Conservation (phyloP, 192 early-diverging fungal species). For the Chytriomyces confervae region DNA sequence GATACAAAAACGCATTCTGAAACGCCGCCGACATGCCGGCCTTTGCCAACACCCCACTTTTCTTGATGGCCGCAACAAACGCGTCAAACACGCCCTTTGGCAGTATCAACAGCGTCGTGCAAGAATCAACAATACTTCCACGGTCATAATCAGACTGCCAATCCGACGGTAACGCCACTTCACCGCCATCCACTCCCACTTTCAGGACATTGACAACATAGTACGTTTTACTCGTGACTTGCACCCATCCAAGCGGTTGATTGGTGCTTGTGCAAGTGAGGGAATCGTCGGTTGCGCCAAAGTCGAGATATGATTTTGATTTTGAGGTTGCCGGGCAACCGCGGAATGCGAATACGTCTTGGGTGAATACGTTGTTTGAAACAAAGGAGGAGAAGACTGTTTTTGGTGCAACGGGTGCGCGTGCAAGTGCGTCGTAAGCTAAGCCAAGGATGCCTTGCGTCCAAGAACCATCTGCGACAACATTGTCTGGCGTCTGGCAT, state of each 20-base stretch:
- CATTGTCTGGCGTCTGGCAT: not conserved
- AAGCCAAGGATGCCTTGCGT: slow-evolving; percentile 25
- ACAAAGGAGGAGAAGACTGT: slow-evolving; percentile 6
- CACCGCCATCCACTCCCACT: not conserved
- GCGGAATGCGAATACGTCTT: slow-evolving; percentile 8
- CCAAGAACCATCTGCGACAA: not conserved
- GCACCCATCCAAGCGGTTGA: not conserved
- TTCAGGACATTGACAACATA: slow-evolving; percentile 7
- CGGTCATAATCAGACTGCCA: slow-evolving; percentile 13
- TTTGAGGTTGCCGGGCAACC: slow-evolving; percentile 12
- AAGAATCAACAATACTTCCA: slow-evolving; percentile 8
- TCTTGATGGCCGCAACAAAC: not conserved
- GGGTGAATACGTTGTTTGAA: too few relatives aligned
- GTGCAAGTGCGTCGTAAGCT: slow-evolving; percentile 5
- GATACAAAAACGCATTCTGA: not conserved
- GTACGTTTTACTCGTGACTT: not conserved
- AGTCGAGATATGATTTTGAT: slow-evolving; percentile 5
- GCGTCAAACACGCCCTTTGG: not conserved
- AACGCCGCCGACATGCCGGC: not conserved
- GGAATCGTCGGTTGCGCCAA: not conserved
- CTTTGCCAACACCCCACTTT: not conserved
- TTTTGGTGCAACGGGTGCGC: not conserved
- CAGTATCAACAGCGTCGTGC: slow-evolving; percentile 6
- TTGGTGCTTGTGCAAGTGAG: not conserved
- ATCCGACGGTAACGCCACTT: not conserved